Percentiles rank a stretch among this genome's conserved stretches.
These are phyloP conservation scores for Phytophthora kernoviae DNA, from an alignment of 352 stramenopile species.

Conservation along the genomic window DNA sequence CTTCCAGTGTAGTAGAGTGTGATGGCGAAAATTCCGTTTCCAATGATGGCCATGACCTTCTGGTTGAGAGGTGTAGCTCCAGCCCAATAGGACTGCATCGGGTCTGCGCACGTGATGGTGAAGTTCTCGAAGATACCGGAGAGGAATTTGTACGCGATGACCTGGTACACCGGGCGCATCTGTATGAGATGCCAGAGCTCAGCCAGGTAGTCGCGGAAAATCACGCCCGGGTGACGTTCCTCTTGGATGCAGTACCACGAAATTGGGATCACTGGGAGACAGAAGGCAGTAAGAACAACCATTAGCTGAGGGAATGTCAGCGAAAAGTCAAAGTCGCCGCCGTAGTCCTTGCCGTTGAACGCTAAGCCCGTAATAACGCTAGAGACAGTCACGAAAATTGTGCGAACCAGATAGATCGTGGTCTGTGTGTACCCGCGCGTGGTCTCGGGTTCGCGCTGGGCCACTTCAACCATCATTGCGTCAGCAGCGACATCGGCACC, in stretches of 20 bases:
- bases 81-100: slow-evolving; percentile 42
- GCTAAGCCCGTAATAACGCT: slow-evolving; percentile 37
- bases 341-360: slow-evolving; percentile 56
- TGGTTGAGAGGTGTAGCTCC: slow-evolving; percentile 39
- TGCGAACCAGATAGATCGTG: slow-evolving; percentile 41
- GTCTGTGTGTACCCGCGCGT: slow-evolving; percentile 35
- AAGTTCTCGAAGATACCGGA: slow-evolving; percentile 46
- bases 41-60: slow-evolving; percentile 40
- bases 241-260: slow-evolving; percentile 55
- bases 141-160: slow-evolving; percentile 43
- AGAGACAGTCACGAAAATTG: slow-evolving; percentile 40
- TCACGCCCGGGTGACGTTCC: slow-evolving; percentile 34
- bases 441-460: slow-evolving; percentile 32
- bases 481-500: slow-evolving; percentile 45
- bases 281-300: slow-evolving; percentile 42
- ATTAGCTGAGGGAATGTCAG: slow-evolving; percentile 48
- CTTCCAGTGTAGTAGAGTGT: slow-evolving; percentile 38
- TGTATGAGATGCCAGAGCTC: slow-evolving; percentile 42
- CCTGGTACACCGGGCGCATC: slow-evolving; percentile 45
- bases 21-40: slow-evolving; percentile 36
- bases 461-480: slow-evolving; percentile 45
- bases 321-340: slow-evolving; percentile 51
- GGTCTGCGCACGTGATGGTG: slow-evolving; percentile 31
- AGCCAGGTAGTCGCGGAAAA: slow-evolving; percentile 40
- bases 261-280: slow-evolving; percentile 39